Percentiles rank a stretch among this genome's conserved stretches.
Conservation (phyloP, 2,329 filamentous ascomycete species). For the Xylariomycetidae sp. region DNA sequence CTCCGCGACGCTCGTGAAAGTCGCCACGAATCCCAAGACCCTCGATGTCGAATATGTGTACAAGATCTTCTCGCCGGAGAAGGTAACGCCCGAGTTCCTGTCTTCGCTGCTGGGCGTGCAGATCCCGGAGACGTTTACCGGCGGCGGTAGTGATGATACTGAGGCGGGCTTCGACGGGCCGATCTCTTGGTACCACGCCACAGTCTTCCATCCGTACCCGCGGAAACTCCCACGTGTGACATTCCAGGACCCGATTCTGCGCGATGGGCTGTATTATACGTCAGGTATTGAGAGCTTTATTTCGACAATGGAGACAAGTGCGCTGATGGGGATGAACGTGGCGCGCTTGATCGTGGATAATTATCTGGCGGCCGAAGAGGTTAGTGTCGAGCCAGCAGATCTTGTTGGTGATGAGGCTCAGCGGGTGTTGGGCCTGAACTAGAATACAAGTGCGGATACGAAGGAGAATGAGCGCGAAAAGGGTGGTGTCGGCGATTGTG, state of each 20-base stretch:
- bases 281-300: constrained; percentile 88
- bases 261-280: constrained; percentile 64
- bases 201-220: constrained; percentile 81
- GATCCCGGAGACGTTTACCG: constrained; percentile 38
- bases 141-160: constrained; percentile 4
- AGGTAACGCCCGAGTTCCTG: constrained; percentile 49
- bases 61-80: constrained; percentile 59
- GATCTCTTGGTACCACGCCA: constrained; percentile 73
- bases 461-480: no score
- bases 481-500: no score
- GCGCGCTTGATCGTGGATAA: constrained; percentile 66
- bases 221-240: constrained; percentile 77
- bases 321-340: constrained; percentile 84
- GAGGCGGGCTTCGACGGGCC: constrained; percentile 33
- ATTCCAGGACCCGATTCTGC: constrained; percentile 76
- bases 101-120: constrained; percentile 45
- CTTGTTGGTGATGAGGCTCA: no score
- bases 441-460: no score
- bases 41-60: constrained; percentile 52
- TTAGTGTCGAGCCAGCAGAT: no score
- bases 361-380: no score
- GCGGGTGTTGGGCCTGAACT: no score
- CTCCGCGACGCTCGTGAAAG: constrained; percentile 72
- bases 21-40: constrained; percentile 56
- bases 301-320: constrained; percentile 95